Evolutionary conservation across 169 alveolate species (phyloP), one percentile per base, ranked within the genome.

Genomic region (Babesia caballi): DNA sequence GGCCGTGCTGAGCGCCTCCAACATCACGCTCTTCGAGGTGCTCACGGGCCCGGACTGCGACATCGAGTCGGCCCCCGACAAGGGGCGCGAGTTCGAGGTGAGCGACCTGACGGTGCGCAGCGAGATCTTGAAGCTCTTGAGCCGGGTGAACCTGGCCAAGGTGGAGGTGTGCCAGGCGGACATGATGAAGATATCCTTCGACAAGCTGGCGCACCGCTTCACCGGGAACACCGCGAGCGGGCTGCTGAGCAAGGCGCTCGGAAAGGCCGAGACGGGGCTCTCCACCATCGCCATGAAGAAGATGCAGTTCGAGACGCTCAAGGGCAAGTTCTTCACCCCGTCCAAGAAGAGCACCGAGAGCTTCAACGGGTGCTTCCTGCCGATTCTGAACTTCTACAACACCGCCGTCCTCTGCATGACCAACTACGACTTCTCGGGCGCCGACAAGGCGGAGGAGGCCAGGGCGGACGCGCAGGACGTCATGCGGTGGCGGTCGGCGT

Each of bases 201-300:
- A 67, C 47, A 67, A 50, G 21, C 30, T 67, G 57, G 56, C 78
- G 38, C 66, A 67, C 28, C 78, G 67, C 23, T 54, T 67, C 42
- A 67, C 69, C 15, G 78, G 78, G n/a, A 57, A 68, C 53, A 50
- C 54, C 0, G 85, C 78, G 23, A 47, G 78, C 23, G 78, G 60
- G 9, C 65, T 75, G 25, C 70, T 75, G 12, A 75, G 70, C 23
- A 58, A 49, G 51, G 85, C 85, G 14, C 47, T 75, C 5, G 85
- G 72, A 4, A 78, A 78, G 49, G 83, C 82, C 1, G 83, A 78
- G 36, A 66, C 68, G 0, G 74, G 66, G 28, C 53, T 76, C 15
- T 40, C 71, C 0, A 46, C 72, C 17, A 78, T 60, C 28, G 35
- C 60, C 7, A 32, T 54, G 38, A 68, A 68, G 75, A 68, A 56